Base-by-base conservation (phyloP, 495 filamentous ascomycete species). In the Daldinia loculata region DNA sequence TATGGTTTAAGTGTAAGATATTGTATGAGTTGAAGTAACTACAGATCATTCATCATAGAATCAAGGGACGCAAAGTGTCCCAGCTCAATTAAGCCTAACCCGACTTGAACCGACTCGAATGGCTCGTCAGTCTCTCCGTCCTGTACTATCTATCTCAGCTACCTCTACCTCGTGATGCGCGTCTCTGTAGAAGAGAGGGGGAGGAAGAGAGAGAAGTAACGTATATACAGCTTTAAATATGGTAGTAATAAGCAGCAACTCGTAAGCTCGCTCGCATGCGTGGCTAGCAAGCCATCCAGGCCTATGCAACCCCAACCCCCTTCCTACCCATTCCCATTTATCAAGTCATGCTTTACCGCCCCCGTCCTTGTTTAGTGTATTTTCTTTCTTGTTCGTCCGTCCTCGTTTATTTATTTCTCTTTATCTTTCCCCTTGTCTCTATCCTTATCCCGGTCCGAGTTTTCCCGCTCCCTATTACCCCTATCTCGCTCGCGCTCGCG, bases 351-450 rank as follows among this genome's bases (percentile, higher is more conserved):
- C 43, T 19, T 14, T 48, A 3, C 39, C 39, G 17, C 12, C 34
- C 12, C 43, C 43, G 17, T 22, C 17, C 43, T 24, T 48, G 19
- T 24, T 48, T 24, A 14, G 17, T 24, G 15, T 48, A 14, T 48
- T 48, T 24, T 45, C 17, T 9, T 45, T 24, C 3, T 22, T 34
- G 24, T 22, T 34, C 30, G n/a, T 22, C 32, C 17, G 17, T 19
- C 41, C 17, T 32, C 24, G 7, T 59, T 24, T 55, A 24, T 34
- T 32, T 24, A 51, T 30, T 39, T 61, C 9, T 71, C 61, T 48
- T 57, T 70, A 29, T 67, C 74, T 61, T 62, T 69, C 22, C 27
- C 69, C 61, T 72, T 76, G 30, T 70, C 65, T 34, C 63, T 55
- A 15, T 71, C 67, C 50, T 51, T 71, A 52, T 74, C 66, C 60